Percentiles rank a stretch among this genome's conserved stretches.
Conservation (phyloP, 495 filamentous ascomycete genomes). For the Xylaria sp. region DNA sequence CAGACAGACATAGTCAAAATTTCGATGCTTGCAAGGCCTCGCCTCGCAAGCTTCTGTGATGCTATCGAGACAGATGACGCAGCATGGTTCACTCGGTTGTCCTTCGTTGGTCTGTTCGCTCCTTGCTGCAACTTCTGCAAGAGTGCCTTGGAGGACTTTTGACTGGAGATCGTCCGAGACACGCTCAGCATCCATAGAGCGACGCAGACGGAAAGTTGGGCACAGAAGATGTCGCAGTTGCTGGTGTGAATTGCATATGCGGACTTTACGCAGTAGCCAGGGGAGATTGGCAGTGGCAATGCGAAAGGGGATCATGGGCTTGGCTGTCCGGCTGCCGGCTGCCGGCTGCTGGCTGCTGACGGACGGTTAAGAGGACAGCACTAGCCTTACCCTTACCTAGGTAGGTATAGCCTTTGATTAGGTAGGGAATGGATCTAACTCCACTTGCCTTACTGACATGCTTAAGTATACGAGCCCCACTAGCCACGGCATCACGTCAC, state of each 20-base stretch:
- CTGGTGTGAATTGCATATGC: background rate
- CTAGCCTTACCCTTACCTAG: too few relatives aligned
- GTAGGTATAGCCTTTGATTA: too few relatives aligned
- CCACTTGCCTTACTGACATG: background rate
- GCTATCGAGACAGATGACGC: conserved; percentile 77
- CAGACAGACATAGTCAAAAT: conserved; percentile 86
- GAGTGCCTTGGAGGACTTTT: conserved; percentile 54
- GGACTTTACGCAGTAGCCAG: too few relatives aligned
- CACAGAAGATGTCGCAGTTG: background rate
- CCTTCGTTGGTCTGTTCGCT: conserved; percentile 27
- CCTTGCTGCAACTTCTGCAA: conserved; percentile 50
- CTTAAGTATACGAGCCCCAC: background rate
- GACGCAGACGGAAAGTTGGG: background rate
- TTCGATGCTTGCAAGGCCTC: conserved; percentile 76
- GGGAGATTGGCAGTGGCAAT: background rate
- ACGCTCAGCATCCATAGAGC: conserved; percentile 41
- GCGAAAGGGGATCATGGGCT: background rate
- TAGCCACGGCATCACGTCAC: conserved; percentile 6
- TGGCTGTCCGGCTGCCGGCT: background rate
- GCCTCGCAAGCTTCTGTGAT: conserved; percentile 75
- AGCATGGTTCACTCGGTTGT: conserved; percentile 49
- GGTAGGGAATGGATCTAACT: background rate
- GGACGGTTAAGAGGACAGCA: background rate
- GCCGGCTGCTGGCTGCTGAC: background rate
- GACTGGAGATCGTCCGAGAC: conserved; percentile 46